Percentiles rank a stretch among this genome's conserved stretches.
These are phyloP conservation scores for Hygrophoropsis aurantiaca DNA, from an alignment of 768 basidiomycete species.

Conservation along the genomic window DNA sequence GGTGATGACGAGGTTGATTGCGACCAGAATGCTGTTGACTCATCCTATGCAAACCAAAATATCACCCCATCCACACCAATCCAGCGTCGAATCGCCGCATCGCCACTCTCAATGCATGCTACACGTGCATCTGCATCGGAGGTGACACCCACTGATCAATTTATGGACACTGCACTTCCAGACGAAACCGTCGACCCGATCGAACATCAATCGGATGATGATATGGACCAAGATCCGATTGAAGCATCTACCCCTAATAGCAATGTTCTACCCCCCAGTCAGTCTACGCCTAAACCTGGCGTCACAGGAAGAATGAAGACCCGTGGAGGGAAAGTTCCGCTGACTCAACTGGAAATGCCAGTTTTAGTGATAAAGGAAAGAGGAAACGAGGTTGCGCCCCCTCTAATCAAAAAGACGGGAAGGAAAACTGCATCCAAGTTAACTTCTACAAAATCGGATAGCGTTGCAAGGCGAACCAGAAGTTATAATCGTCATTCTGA, in stretches of 20 bases:
- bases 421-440: slow-evolving; percentile 10
- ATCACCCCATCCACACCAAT: too few species aligned
- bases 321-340: slow-evolving; percentile 33
- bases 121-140: too few species aligned
- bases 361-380: slow-evolving; percentile 17
- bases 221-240: slow-evolving; percentile 27
- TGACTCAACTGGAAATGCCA: slow-evolving; percentile 21
- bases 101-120: neutral
- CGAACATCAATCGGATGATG: slow-evolving; percentile 7
- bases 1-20: too few species aligned
- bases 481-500: slow-evolving; percentile 6
- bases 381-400: slow-evolving; percentile 19
- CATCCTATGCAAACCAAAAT: too few species aligned
- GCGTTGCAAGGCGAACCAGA: slow-evolving; percentile 20
- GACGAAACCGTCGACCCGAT: slow-evolving; percentile 38
- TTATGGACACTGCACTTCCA: neutral
- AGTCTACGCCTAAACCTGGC: slow-evolving; percentile 29
- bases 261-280: slow-evolving; percentile 6
- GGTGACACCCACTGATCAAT: slow-evolving; percentile 1
- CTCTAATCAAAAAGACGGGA: slow-evolving; percentile 16
- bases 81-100: neutral
- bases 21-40: too few species aligned
- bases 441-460: slow-evolving; percentile 22
- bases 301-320: slow-evolving; percentile 43
- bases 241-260: slow-evolving; percentile 15